Evolutionary conservation across 257 asterid genomes (phyloP).

Genomic region (Nicotiana attenuata): DNA sequence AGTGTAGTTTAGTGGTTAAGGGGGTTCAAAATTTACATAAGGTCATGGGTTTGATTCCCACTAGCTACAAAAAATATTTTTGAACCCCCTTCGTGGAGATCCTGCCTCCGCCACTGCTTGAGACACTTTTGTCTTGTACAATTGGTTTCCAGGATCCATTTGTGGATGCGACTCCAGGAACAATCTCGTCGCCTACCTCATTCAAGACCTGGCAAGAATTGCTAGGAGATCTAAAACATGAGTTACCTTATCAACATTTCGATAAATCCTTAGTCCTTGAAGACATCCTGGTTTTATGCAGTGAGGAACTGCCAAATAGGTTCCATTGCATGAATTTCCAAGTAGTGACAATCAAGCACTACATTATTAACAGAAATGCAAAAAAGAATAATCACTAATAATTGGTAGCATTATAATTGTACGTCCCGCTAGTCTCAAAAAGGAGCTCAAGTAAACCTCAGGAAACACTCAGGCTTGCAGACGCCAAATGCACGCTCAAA

Average conservation of each 20-base stretch:
- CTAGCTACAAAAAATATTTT: too few species aligned
- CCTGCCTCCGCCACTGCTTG: too few species aligned
- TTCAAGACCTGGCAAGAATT: conserved; percentile 11
- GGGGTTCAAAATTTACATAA: too few species aligned
- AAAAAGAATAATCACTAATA: background rate
- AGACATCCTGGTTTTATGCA: conserved; percentile 10
- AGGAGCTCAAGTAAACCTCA: too few species aligned
- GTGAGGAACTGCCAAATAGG: conserved; percentile 17
- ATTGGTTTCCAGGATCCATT: conserved; percentile 7
- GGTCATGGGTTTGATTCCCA: too few species aligned
- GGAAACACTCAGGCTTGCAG: too few species aligned
- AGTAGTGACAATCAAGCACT: conserved; percentile 13
- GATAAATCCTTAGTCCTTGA: background rate
- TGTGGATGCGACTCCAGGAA: conserved; percentile 7
- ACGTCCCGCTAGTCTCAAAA: too few species aligned
- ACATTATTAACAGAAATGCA: background rate
- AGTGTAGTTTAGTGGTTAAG: too few species aligned
- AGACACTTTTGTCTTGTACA: background rate
- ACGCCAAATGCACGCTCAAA: too few species aligned
- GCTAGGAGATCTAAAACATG: background rate
- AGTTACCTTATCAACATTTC: conserved; percentile 1
- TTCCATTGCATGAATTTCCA: conserved; percentile 1
- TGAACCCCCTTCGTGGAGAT: too few species aligned
- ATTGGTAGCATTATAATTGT: background rate
- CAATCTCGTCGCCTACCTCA: conserved; percentile 8